Conservation (phyloP, 768 basidiomycete species). For the Pulveroboletus sp. region DNA sequence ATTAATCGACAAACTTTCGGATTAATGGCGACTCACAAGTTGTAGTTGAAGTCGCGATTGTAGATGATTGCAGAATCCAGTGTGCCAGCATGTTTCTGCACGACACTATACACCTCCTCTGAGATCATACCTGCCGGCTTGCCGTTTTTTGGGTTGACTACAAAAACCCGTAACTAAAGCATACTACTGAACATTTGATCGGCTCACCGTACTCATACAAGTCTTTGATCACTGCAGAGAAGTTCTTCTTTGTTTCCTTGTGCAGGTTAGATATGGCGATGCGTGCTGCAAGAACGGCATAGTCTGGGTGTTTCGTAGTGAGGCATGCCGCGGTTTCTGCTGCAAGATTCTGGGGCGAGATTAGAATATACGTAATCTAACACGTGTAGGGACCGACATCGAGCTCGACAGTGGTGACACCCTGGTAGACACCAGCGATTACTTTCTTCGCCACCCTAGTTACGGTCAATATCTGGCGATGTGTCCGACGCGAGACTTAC, state of each 20-base stretch:
- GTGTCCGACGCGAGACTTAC: constrained; percentile 26
- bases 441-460: constrained; percentile 86
- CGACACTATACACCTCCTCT: constrained; percentile 74
- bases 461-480: constrained; percentile 4
- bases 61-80: constrained; percentile 97
- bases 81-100: constrained; percentile 73
- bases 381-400: constrained; percentile 57
- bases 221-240: constrained; percentile 88
- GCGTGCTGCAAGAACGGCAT: constrained; percentile 95
- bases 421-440: constrained; percentile 88
- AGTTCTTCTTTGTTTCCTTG: constrained; percentile 98
- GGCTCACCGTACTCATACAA: constrained; percentile 79
- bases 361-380: constrained; percentile 2
- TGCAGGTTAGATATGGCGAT: constrained; percentile 98
- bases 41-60: constrained; percentile 96
- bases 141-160: constrained; percentile 95
- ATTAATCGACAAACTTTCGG: not conserved
- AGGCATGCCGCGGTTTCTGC: constrained; percentile 97
- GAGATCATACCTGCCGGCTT: constrained; percentile 88
- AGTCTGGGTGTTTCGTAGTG: constrained; percentile 96
- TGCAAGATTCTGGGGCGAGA: constrained; percentile 71
- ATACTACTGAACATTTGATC: not conserved
- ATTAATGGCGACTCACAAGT: constrained; percentile 56
- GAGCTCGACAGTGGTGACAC: constrained; percentile 95
- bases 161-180: not conserved